These are phyloP conservation scores for Abortiporus biennis DNA, from an alignment of 1,284 basidiomycete genomes.

Conservation along the genomic window DNA sequence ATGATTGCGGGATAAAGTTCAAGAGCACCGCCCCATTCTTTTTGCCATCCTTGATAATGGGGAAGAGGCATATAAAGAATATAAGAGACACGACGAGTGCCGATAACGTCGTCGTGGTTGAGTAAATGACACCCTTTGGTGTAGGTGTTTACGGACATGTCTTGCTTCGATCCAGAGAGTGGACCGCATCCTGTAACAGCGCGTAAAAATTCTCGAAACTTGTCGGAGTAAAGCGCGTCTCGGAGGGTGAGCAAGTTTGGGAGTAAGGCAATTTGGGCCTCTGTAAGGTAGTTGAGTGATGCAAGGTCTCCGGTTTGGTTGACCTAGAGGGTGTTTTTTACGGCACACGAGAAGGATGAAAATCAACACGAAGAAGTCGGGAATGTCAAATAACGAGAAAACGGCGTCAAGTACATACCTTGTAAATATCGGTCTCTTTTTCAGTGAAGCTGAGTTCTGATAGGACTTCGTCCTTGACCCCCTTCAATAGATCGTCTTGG, in stretches of 20 bases:
- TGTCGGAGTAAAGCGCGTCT: constrained; percentile 86
- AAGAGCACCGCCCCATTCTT: constrained; percentile 89
- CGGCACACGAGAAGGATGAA: neutral
- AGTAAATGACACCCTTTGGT: constrained; percentile 89
- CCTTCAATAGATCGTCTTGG: constrained; percentile 73
- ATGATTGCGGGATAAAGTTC: constrained; percentile 82
- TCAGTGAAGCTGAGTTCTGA: constrained; percentile 87
- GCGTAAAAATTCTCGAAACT: constrained; percentile 83
- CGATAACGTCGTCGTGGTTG: constrained; percentile 98
- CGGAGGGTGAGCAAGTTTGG: constrained; percentile 79
- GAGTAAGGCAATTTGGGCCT: constrained; percentile 72
- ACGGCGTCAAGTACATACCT: constrained; percentile 42
- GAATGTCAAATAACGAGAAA: neutral
- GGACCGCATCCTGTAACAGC: constrained; percentile 92
- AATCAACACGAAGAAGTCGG: neutral
- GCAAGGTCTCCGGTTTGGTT: constrained; percentile 97
- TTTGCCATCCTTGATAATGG: constrained; percentile 60
- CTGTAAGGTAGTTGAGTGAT: constrained; percentile 81
- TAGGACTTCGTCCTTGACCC: constrained; percentile 79
- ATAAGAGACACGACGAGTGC: constrained; percentile 91
- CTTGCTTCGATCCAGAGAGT: constrained; percentile 88
- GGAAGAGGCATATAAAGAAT: constrained; percentile 97
- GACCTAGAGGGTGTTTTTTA: constrained; percentile 48
- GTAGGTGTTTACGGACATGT: constrained; percentile 95
- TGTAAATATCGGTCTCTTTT: constrained; percentile 99